Percentiles rank a stretch among this genome's conserved stretches.
Conservation (phyloP, 805 yeast genomes). For the Isabelozyma heimii region DNA sequence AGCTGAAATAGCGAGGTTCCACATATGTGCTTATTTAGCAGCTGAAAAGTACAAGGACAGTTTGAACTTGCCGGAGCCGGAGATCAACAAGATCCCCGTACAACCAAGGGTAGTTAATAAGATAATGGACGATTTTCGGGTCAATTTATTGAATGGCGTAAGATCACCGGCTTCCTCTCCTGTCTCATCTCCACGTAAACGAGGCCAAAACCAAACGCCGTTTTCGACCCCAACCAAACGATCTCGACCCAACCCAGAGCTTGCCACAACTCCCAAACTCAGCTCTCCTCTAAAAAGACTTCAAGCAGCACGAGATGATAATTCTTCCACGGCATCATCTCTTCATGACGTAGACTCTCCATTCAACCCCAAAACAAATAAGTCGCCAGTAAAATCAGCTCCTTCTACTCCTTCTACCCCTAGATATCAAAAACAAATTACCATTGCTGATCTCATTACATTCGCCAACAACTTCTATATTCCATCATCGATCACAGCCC, state of each 20-base stretch:
- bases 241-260: constrained; percentile 11
- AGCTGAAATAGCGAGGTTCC: constrained; percentile 65
- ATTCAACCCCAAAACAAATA: constrained; percentile 18
- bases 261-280: constrained; percentile 4
- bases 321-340: no score
- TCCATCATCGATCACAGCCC: constrained; percentile 50
- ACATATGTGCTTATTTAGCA: constrained; percentile 64
- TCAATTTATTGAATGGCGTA: constrained; percentile 29
- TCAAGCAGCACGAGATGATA: no score
- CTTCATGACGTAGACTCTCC: constrained; percentile 22
- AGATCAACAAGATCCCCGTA: constrained; percentile 53
- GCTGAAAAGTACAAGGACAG: constrained; percentile 45
- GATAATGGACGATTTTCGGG: constrained; percentile 46
- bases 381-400: not conserved
- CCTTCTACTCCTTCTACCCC: constrained; percentile 4
- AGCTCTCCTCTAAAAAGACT: constrained; percentile 1
- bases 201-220: constrained; percentile 19
- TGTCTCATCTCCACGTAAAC: constrained; percentile 35
- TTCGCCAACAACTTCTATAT: constrained; percentile 65
- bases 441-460: constrained; percentile 34
- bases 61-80: constrained; percentile 49
- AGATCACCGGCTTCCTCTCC: constrained; percentile 15
- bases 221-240: no score
- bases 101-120: constrained; percentile 44
- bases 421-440: constrained; percentile 19